Conservation (phyloP, 2,329 filamentous ascomycete species). For the Aureobasidium melanogenum region DNA sequence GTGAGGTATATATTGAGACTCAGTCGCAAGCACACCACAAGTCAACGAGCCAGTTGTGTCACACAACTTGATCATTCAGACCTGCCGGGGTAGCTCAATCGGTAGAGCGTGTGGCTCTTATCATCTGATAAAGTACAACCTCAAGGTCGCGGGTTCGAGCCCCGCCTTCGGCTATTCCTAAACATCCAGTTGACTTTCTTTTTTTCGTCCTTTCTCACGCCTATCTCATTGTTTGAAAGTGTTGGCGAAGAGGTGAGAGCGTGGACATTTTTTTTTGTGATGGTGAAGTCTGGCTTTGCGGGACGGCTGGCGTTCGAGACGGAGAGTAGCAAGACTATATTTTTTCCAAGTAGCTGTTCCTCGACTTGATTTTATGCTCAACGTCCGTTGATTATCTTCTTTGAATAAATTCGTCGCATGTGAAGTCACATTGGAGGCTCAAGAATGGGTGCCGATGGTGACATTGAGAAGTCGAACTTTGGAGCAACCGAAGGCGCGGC, state of each 20-base stretch:
- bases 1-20: background rate
- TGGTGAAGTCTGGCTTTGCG: background rate
- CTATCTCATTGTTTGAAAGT: background rate
- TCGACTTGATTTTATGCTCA: no score
- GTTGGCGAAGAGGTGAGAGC: background rate
- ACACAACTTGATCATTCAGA: slow-evolving; percentile 3
- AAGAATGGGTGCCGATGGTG: no score
- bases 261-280: background rate
- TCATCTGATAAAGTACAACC: background rate
- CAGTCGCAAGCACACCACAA: background rate
- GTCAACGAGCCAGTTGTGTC: background rate
- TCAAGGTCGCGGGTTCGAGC: slow-evolving; percentile 10
- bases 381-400: no score
- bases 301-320: background rate
- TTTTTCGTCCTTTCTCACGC: background rate
- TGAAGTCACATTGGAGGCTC: no score
- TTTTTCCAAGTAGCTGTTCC: no score
- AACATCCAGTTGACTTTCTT: background rate
- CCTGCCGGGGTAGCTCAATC: slow-evolving; percentile 39
- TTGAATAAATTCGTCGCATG: no score
- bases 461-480: no score
- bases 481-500: background rate
- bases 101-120: slow-evolving; percentile 41
- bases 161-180: slow-evolving; percentile 10
- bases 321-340: no score